These are phyloP conservation scores for Climacium dendroides DNA, from an alignment of 225 moss, liverwort and hornwort species.

Conservation along the genomic window DNA sequence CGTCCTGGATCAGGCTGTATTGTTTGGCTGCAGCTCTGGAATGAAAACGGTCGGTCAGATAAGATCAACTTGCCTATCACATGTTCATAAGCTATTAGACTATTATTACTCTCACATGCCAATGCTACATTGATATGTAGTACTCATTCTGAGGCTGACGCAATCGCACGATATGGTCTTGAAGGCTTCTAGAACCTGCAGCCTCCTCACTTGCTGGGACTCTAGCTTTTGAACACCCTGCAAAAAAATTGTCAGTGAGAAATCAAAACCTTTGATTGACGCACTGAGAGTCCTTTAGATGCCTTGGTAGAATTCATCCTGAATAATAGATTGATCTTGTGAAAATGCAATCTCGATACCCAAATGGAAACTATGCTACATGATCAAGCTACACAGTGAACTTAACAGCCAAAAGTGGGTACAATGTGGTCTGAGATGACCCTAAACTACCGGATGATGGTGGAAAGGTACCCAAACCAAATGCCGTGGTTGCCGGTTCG, in stretches of 20 bases:
- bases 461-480: too few species aligned
- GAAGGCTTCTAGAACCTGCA: not conserved
- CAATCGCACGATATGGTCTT: not conserved
- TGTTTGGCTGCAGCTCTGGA: not conserved
- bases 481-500: too few species aligned
- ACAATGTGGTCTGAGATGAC: too few species aligned
- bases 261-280: not conserved
- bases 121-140: not conserved
- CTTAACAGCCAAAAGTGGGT: too few species aligned
- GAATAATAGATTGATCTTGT: too few species aligned
- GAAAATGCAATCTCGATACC: rapidly evolving
- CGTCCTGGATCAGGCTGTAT: not conserved
- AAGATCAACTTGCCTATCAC: not conserved
- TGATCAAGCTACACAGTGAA: too few species aligned
- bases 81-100: not conserved
- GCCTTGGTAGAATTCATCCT: too few species aligned
- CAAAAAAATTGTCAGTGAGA: not conserved
- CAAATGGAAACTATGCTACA: too few species aligned
- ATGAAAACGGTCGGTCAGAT: too few species aligned
- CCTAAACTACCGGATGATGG: too few species aligned
- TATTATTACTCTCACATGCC: not conserved
- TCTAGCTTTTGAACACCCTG: not conserved
- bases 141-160: not conserved
- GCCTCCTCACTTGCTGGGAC: not conserved
- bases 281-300: rapidly evolving